Evolutionary conservation across 2,329 filamentous ascomycete species (phyloP).

Genomic region (Nemania sp.): DNA sequence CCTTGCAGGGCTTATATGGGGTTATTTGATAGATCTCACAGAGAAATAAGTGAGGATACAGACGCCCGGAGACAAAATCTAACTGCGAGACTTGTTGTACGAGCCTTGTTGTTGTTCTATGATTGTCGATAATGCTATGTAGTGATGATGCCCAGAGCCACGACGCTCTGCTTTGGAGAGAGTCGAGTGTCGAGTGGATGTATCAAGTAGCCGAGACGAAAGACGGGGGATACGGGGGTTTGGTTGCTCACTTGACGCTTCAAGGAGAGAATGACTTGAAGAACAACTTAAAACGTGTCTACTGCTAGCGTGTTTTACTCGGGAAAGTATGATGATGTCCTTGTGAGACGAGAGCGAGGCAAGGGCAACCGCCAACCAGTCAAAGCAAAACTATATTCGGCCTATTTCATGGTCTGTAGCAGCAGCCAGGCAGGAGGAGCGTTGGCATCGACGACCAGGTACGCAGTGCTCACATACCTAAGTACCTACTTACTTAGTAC

Average conservation of each 20-base stretch:
- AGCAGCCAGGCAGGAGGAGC: background rate
- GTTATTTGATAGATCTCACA: slow-evolving; percentile 6
- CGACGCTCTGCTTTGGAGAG: background rate
- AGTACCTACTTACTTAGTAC: too few species aligned
- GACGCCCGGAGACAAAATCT: slow-evolving; percentile 9
- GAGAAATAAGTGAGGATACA: slow-evolving; percentile 14
- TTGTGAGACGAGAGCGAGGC: background rate
- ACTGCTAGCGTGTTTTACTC: background rate
- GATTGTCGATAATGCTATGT: background rate
- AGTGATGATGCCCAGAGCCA: background rate
- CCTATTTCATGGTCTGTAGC: background rate
- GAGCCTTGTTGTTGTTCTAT: background rate
- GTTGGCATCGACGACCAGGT: background rate
- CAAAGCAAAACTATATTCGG: background rate
- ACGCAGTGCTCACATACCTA: background rate
- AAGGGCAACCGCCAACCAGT: background rate
- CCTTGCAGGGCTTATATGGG: too few species aligned
- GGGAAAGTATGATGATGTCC: slow-evolving; percentile 13
- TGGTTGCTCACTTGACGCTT: background rate
- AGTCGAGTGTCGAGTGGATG: background rate
- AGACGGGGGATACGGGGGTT: too few species aligned
- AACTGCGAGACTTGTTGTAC: too few species aligned
- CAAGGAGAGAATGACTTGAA: background rate
- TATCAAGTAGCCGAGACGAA: background rate
- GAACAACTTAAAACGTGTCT: background rate